Conservation (phyloP, 169 alveolate species). For the Amoebophrya sp. region DNA sequence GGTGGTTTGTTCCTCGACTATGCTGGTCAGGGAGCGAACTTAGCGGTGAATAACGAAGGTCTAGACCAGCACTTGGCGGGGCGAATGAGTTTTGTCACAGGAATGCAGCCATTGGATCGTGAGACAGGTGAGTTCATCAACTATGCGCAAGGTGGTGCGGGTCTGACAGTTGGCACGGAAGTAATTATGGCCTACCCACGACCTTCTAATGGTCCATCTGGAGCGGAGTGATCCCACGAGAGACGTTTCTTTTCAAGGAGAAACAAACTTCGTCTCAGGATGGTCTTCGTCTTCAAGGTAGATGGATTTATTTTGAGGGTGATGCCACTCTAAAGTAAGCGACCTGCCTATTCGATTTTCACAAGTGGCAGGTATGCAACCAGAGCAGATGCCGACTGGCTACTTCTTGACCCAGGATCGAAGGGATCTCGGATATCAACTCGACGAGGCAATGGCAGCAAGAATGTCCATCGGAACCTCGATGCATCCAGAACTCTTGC, state of each 20-base stretch:
- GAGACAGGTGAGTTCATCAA: not conserved
- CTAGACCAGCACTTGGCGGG: not conserved
- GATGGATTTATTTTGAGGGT: no score
- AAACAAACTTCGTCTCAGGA: no score
- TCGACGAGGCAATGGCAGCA: not conserved
- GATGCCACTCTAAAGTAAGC: no score
- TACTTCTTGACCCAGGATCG: not conserved
- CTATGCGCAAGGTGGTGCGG: not conserved
- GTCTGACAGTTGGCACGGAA: no score
- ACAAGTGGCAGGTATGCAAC: not conserved
- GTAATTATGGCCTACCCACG: no score
- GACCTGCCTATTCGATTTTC: not conserved
- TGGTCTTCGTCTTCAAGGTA: no score
- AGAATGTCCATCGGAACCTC: not conserved
- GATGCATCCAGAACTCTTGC: not conserved
- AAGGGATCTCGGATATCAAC: not conserved
- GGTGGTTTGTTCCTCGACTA: not conserved
- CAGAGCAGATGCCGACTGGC: not conserved
- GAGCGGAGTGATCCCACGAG: no score
- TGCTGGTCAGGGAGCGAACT: not conserved
- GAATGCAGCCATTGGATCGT: not conserved
- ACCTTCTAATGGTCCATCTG: no score
- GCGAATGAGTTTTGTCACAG: not conserved
- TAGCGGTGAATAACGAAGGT: not conserved
- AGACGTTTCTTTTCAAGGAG: no score